Evolutionary conservation across 2,329 filamentous ascomycete species (phyloP).

Genomic region (Trichoderma atroviride): DNA sequence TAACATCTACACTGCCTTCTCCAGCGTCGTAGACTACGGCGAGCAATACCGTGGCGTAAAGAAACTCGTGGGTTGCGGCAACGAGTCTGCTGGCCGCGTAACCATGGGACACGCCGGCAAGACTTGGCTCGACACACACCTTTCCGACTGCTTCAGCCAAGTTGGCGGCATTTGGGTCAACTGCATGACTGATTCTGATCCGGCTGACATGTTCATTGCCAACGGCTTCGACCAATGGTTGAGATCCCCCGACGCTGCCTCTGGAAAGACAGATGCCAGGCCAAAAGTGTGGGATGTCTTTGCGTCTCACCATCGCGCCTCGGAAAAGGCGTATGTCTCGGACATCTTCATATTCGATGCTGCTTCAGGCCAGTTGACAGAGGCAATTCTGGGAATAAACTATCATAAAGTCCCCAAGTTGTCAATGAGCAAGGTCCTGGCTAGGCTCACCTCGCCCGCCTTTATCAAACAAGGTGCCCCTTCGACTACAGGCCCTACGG

Average conservation of each 20-base stretch:
- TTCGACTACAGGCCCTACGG: too few relatives aligned
- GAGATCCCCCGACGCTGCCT: slow-evolving; percentile 33
- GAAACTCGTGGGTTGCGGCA: slow-evolving; percentile 36
- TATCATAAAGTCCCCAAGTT: slow-evolving; percentile 25
- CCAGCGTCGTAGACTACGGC: slow-evolving; percentile 41
- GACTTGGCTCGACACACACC: slow-evolving; percentile 34
- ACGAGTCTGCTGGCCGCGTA: slow-evolving; percentile 37
- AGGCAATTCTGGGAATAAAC: slow-evolving; percentile 26
- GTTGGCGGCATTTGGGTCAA: slow-evolving; percentile 44
- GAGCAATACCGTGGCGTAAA: slow-evolving; percentile 33
- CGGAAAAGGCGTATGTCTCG: not conserved
- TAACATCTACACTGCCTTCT: slow-evolving; percentile 43
- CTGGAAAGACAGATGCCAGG: not conserved
- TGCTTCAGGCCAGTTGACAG: not conserved
- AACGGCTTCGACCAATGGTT: slow-evolving; percentile 39
- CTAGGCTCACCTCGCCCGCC: not conserved
- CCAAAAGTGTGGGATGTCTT: slow-evolving; percentile 17
- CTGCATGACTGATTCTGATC: slow-evolving; percentile 36
- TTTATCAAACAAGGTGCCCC: too few relatives aligned
- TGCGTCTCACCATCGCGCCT: slow-evolving; percentile 8
- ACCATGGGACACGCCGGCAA: slow-evolving; percentile 23
- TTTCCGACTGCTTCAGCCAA: slow-evolving; percentile 42
- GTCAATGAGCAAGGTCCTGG: slow-evolving; percentile 23
- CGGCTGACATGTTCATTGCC: slow-evolving; percentile 40
- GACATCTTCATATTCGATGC: slow-evolving; percentile 27